These are phyloP conservation scores for Astrocystis sublimbata DNA, from an alignment of 495 filamentous ascomycete species.

Conservation along the genomic window DNA sequence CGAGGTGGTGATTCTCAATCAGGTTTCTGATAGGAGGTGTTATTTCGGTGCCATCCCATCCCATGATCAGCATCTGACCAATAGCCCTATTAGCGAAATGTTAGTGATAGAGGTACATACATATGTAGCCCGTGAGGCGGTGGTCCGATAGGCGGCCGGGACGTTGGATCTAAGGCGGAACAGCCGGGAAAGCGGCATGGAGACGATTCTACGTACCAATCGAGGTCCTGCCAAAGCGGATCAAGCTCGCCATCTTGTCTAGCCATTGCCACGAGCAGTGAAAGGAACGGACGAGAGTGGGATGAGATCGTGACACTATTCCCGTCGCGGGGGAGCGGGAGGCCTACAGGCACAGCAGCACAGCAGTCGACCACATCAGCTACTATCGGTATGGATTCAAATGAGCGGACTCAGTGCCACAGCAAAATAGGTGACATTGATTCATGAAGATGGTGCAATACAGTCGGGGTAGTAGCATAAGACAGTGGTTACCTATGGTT, in stretches of 20 bases:
- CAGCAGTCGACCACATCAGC: conserved; percentile 9
- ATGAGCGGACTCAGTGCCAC: not conserved
- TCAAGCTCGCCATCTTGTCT: conserved; percentile 56
- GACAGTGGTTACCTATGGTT: conserved; percentile 1
- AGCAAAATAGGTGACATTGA: not conserved
- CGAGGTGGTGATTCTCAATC: conserved; percentile 82
- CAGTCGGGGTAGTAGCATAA: not conserved
- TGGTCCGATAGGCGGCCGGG: conserved; percentile 6
- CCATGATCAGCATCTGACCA: conserved; percentile 94
- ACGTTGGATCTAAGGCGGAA: conserved; percentile 13
- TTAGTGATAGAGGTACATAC: conserved; percentile 15
- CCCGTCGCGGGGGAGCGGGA: conserved; percentile 11
- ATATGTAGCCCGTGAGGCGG: conserved; percentile 1
- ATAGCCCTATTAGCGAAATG: conserved; percentile 55
- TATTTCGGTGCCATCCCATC: conserved; percentile 87
- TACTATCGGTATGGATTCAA: no score
- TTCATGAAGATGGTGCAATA: not conserved
- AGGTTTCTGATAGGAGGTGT: conserved; percentile 81
- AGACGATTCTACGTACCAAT: conserved; percentile 48
- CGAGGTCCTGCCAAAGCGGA: conserved; percentile 70
- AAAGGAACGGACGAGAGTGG: not conserved
- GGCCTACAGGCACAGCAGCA: conserved; percentile 3
- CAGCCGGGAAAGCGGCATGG: not conserved
- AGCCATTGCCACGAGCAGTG: conserved; percentile 34
- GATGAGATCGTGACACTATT: conserved; percentile 26